Conservation (phyloP, 1,284 basidiomycete genomes). For the Erythrobasidium hasegawianum region DNA sequence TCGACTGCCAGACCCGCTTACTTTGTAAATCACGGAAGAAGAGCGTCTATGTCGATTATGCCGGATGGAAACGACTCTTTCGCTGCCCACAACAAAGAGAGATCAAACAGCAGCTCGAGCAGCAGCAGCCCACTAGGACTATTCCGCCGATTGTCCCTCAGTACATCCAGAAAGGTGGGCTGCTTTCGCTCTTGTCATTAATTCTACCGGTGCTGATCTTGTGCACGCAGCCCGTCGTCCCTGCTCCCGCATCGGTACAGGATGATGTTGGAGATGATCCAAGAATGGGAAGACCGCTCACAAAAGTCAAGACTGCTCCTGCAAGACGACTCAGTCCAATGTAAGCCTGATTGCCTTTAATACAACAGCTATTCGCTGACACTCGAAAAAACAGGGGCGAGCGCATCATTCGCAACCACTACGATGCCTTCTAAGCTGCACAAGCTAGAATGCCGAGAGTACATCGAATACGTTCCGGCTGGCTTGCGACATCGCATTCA, state of each 20-base stretch:
- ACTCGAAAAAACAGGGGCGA: constrained; percentile 45
- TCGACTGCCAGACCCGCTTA: constrained; percentile 1
- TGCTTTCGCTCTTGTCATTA: background rate
- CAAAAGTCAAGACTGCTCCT: constrained; percentile 15
- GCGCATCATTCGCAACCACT: constrained; percentile 2
- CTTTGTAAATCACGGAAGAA: background rate
- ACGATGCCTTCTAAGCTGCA: background rate
- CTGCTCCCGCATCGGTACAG: constrained; percentile 2
- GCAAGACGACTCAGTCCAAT: constrained; percentile 24
- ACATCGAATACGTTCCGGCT: no score
- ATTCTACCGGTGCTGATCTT: background rate
- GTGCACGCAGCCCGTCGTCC: constrained; percentile 8
- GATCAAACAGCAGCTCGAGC: background rate
- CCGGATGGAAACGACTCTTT: constrained; percentile 5
- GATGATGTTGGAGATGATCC: background rate
- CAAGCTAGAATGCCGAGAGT: no score
- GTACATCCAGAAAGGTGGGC: constrained; percentile 20
- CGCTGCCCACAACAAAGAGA: background rate
- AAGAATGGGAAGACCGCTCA: constrained; percentile 21
- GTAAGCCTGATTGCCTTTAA: constrained; percentile 14
- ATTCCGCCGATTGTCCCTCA: constrained; percentile 28
- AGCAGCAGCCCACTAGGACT: constrained; percentile 15
- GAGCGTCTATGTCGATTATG: background rate
- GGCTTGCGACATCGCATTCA: no score
- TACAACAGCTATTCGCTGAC: background rate